These are phyloP conservation scores for Trypanosoma vivax DNA, from an alignment of 208 protist genomes.

Conservation along the genomic window DNA sequence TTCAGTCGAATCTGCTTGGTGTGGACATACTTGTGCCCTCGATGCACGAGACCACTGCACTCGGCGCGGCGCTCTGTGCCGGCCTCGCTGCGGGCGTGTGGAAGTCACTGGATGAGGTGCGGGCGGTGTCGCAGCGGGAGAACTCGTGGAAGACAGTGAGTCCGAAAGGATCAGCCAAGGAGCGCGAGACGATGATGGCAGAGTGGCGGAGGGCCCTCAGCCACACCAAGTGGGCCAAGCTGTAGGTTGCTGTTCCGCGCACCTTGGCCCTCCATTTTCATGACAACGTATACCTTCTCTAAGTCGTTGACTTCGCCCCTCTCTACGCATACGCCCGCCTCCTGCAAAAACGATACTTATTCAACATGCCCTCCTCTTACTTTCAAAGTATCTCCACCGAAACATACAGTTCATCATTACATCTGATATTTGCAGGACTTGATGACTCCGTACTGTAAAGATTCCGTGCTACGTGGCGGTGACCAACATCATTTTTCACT, in stretches of 20 bases:
- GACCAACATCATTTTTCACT: too few relatives aligned
- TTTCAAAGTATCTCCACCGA: too few relatives aligned
- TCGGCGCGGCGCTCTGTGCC: conserved; percentile 73
- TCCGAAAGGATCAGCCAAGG: conserved; percentile 15
- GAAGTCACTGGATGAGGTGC: conserved; percentile 52
- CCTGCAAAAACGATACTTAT: too few relatives aligned
- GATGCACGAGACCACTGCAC: conserved; percentile 71
- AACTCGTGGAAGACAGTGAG: conserved; percentile 25
- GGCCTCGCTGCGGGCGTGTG: conserved; percentile 57
- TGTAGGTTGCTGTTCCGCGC: background rate
- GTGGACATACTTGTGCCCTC: conserved; percentile 54
- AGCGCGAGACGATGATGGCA: conserved; percentile 24
- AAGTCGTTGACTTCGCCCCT: conserved; percentile 4
- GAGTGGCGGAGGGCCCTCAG: conserved; percentile 54
- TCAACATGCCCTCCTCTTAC: too few relatives aligned
- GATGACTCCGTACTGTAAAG: too few relatives aligned
- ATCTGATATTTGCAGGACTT: too few relatives aligned
- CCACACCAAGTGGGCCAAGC: conserved; percentile 44
- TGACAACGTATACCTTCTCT: conserved; percentile 2
- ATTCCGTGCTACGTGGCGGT: too few relatives aligned
- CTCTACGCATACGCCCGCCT: background rate
- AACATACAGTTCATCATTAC: too few relatives aligned
- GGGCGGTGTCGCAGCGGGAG: conserved; percentile 19
- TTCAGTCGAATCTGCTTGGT: conserved; percentile 90
- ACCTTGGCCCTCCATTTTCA: conserved; percentile 1